Percentiles rank a stretch among this genome's conserved stretches.
These are phyloP conservation scores for Kuraishia hungarica DNA, from an alignment of 805 yeast genomes.

Conservation along the genomic window DNA sequence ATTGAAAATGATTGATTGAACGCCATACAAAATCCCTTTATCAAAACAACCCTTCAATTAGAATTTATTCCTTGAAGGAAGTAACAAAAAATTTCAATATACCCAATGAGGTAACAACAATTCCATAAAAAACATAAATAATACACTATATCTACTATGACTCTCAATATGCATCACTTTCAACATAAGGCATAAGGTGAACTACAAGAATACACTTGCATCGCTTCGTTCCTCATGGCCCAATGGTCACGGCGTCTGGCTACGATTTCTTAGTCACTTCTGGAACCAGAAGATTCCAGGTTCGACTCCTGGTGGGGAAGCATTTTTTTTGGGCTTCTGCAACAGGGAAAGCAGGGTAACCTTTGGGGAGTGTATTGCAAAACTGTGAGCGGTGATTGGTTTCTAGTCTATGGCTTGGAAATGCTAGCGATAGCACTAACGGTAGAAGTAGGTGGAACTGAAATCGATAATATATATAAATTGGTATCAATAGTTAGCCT, in stretches of 20 bases:
- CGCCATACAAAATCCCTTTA: too few relatives aligned
- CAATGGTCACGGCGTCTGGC: constrained; percentile 73
- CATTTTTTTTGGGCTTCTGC: constrained; percentile 9
- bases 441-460: background rate
- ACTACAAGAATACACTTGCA: background rate
- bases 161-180: too few relatives aligned
- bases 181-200: background rate
- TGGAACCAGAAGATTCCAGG: constrained; percentile 40
- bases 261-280: constrained; percentile 32
- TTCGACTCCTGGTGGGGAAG: constrained; percentile 48
- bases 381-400: background rate
- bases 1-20: too few relatives aligned
- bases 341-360: background rate
- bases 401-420: background rate
- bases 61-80: too few relatives aligned
- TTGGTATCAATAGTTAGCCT: background rate
- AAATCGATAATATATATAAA: too few relatives aligned
- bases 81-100: too few relatives aligned
- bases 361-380: background rate
- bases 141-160: too few relatives aligned
- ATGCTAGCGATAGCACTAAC: background rate
- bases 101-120: too few relatives aligned
- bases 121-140: too few relatives aligned
- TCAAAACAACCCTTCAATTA: too few relatives aligned
- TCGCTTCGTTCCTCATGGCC: constrained; percentile 56